Percentiles rank a stretch among this genome's conserved stretches.
Evolutionary conservation across 352 stramenopile genomes (phyloP).

Genomic region (Achlya hypogyna): DNA sequence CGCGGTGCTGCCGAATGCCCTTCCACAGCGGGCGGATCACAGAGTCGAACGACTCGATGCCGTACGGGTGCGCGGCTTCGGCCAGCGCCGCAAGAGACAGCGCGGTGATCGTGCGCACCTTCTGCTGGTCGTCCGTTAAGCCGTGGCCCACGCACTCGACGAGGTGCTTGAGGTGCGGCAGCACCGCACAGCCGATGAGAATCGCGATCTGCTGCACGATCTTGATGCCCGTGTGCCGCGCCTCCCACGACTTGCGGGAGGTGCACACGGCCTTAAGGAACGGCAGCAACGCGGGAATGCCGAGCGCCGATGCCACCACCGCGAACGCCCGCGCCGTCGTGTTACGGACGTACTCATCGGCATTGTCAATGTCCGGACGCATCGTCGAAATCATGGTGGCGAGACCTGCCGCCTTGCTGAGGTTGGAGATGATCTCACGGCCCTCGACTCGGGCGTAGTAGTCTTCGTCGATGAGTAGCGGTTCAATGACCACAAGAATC

Average conservation of each 20-base stretch:
- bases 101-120: conserved; percentile 97
- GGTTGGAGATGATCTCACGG: conserved; percentile 98
- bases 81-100: conserved; percentile 96
- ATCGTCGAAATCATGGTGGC: conserved; percentile 99
- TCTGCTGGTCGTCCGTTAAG: conserved; percentile 96
- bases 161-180: conserved; percentile 96
- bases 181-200: conserved; percentile 96
- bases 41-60: conserved; percentile 99
- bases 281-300: conserved; percentile 94
- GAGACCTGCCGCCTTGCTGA: conserved; percentile 97
- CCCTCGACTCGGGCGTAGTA: conserved; percentile 99
- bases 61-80: conserved; percentile 97
- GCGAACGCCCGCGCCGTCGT: conserved; percentile 97
- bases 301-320: conserved; percentile 97
- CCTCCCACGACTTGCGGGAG: conserved; percentile 97
- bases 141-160: conserved; percentile 98
- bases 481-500: conserved; percentile 99
- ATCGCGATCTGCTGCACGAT: conserved; percentile 99
- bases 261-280: conserved; percentile 99
- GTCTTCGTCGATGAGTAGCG: conserved; percentile 99
- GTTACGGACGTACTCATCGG: conserved; percentile 98
- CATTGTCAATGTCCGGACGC: conserved; percentile 98
- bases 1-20: conserved; percentile 95
- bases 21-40: conserved; percentile 97
- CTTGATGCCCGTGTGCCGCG: conserved; percentile 99